These are phyloP conservation scores for Mucor lusitanicus DNA, from an alignment of 371 early-diverging fungal species.

Conservation along the genomic window DNA sequence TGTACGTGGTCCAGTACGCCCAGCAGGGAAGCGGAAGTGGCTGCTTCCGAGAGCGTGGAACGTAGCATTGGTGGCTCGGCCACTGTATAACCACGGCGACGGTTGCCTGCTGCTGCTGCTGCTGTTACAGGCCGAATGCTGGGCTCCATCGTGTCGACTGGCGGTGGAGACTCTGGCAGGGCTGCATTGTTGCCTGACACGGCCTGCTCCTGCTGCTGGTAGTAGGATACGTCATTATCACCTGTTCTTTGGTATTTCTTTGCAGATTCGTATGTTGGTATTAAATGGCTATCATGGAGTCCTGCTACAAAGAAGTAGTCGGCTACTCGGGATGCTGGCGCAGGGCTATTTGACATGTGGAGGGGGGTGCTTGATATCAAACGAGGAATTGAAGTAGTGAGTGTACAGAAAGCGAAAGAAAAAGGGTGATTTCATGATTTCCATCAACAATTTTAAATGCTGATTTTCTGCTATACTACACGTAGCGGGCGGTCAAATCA, in stretches of 20 bases:
- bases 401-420: not conserved
- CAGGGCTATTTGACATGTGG: conserved; percentile 6
- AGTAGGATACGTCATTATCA: conserved; percentile 27
- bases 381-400: not conserved
- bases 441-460: not conserved
- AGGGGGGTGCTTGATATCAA: not conserved
- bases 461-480: not conserved
- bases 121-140: not conserved
- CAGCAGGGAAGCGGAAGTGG: conserved; percentile 19
- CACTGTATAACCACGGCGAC: conserved; percentile 7
- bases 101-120: not conserved
- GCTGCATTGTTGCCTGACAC: conserved; percentile 8
- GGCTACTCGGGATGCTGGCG: conserved; percentile 30
- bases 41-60: conserved; percentile 9
- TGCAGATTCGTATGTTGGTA: conserved; percentile 34
- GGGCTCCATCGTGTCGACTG: not conserved
- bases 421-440: not conserved
- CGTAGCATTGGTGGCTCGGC: conserved; percentile 4
- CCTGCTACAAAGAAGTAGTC: conserved; percentile 57
- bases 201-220: conserved; percentile 36
- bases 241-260: conserved; percentile 24
- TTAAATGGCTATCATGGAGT: conserved; percentile 38
- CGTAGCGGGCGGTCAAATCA: not conserved
- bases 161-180: not conserved
- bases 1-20: conserved; percentile 52